Percentiles rank a stretch among this genome's conserved stretches.
phyloP scores from a whole-genome alignment of 768 basidiomycete species.

The Boletus huronensis region DNA sequence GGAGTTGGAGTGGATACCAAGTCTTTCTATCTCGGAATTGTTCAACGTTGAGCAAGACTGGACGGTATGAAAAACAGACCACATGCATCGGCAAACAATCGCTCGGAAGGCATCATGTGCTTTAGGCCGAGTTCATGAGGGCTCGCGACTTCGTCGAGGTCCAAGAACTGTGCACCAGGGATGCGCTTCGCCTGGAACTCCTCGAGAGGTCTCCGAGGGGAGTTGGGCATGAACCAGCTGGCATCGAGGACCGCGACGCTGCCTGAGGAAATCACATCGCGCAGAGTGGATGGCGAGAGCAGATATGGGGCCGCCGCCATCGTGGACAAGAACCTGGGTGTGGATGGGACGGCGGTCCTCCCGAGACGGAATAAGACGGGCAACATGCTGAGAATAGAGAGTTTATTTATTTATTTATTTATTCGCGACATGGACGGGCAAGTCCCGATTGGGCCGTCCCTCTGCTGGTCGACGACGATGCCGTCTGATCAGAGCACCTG shows the following conservation, averaged over 20 bases:
- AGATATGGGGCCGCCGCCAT: conserved; percentile 42
- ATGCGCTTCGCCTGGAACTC: conserved; percentile 71
- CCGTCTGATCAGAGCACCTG: conserved; percentile 96
- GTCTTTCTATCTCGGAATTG: conserved; percentile 43
- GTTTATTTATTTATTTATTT: conserved; percentile 13
- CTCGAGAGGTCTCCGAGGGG: conserved; percentile 60
- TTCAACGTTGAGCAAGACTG: conserved; percentile 5
- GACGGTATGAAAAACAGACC: conserved; percentile 46
- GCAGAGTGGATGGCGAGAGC: conserved; percentile 49
- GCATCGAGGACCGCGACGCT: conserved; percentile 57
- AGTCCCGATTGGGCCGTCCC: conserved; percentile 11
- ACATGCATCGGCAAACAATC: conserved; percentile 73
- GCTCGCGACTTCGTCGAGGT: conserved; percentile 76
- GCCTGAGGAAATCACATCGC: conserved; percentile 34
- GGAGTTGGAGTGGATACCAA: conserved; percentile 69
- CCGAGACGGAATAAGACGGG: conserved; percentile 9
- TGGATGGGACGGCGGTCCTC: conserved; percentile 1
- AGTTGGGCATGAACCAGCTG: conserved; percentile 94
- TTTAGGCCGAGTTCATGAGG: conserved; percentile 75
- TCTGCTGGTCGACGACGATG: conserved; percentile 56
- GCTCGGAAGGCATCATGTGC: conserved; percentile 87
- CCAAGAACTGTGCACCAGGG: conserved; percentile 69
- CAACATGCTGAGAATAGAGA: background rate
- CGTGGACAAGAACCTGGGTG: conserved; percentile 38
- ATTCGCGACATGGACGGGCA: background rate